Evolutionary conservation across 306 rosid species (phyloP), one percentile per base, ranked within the genome.

Genomic region (Dryas octopetala): DNA sequence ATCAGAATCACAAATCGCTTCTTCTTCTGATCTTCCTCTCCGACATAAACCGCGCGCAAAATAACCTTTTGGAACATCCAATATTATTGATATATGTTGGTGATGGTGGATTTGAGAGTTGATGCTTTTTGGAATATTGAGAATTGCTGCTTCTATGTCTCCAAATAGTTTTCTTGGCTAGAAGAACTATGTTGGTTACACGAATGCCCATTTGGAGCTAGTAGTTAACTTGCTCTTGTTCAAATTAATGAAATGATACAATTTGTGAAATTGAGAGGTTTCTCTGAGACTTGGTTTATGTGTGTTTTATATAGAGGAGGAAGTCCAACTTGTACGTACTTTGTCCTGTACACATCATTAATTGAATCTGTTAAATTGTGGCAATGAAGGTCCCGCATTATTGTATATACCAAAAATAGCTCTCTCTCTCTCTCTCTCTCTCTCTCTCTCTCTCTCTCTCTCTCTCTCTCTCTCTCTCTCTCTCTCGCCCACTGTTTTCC

Each of bases 41-140:
- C 89, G 15, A 85, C 87, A 38, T 84, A 86, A 32, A 86, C 79
- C 4, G 83, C 19, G 19, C 19, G 19, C 85, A 48, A 88, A 67
- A 67, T 76, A 52, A 38, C 87, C 86, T 80, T 80, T 78, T 1
- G 85, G 87, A 43, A 87, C 77, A 46, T 82, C 49, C 49, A 62
- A 59, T 13, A 26, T 63, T 48, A 17, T 10, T 14, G 46, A 23
- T 23, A 23, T 23, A 26, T 6, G 73, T 4, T 68, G 59, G 23
- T 9, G 64, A 23, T 59, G 6, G 13, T 26, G 0, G 57, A 9
- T 47, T 12, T 67, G 41, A 48, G 72, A 47, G 3, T 4, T 59
- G 63, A 28, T 23, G 5, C 41, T 23, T 23, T 23, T 23, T 23
- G 40, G 2, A 59, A 23, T 26, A 41, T 3, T 10, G 14, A 59